phyloP scores from a whole-genome alignment of 805 yeast genomes.

The Yueomyces sp. region DNA sequence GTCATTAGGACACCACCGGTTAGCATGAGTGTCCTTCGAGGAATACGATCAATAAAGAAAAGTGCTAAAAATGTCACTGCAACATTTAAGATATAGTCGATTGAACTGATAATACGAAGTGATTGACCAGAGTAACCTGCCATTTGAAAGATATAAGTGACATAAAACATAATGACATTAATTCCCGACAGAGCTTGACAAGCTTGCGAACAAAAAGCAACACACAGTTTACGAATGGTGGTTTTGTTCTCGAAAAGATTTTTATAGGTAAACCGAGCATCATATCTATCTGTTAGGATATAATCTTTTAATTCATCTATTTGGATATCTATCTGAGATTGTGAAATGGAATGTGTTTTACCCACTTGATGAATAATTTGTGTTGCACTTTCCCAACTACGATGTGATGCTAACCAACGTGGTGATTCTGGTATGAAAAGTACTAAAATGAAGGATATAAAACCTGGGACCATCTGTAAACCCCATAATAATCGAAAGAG shows the following conservation, averaged over 20 bases:
- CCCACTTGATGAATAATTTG: conserved; percentile 31
- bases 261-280: not conserved
- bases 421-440: conserved; percentile 40
- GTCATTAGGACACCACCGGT: conserved; percentile 1
- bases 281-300: conserved; percentile 17
- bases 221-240: conserved; percentile 41
- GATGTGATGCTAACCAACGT: conserved; percentile 33
- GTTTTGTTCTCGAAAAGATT: conserved; percentile 32
- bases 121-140: conserved; percentile 1
- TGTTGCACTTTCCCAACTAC: conserved; percentile 39
- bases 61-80: conserved; percentile 45
- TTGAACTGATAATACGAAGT: conserved; percentile 20
- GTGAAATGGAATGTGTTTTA: conserved; percentile 12
- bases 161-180: conserved; percentile 54
- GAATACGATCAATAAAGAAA: conserved; percentile 44
- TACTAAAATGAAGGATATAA: conserved; percentile 35
- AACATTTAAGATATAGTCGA: conserved; percentile 30
- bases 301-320: conserved; percentile 22
- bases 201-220: conserved; percentile 36
- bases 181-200: conserved; percentile 48
- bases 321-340: conserved; percentile 14
- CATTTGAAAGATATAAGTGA: conserved; percentile 1
- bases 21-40: conserved; percentile 47
- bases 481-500: conserved; percentile 76
- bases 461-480: conserved; percentile 53